A percentile compares a stretch with the other conserved stretches of the same genome.
Conservation (phyloP, 2,329 filamentous ascomycete genomes). For the Pseudocercospora macadamiae region DNA sequence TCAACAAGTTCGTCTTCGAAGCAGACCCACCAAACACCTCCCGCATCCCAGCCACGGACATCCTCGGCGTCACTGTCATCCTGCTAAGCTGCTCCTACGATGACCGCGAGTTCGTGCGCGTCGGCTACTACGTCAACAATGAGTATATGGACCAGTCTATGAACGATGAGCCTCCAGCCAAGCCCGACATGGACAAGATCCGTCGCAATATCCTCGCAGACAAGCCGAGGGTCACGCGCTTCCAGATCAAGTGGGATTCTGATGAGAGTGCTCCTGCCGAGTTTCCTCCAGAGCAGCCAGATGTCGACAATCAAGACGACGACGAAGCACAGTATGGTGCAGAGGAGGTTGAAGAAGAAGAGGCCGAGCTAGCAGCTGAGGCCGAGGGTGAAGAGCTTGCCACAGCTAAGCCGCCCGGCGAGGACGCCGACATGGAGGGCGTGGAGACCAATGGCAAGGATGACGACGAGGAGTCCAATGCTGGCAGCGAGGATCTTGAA, state of each 20-base stretch:
- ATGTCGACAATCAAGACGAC: slow-evolving; percentile 83
- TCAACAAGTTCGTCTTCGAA: slow-evolving; percentile 99
- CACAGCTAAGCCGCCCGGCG: slow-evolving; percentile 35
- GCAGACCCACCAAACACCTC: slow-evolving; percentile 88
- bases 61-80: slow-evolving; percentile 95
- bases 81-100: slow-evolving; percentile 97
- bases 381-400: slow-evolving; percentile 43
- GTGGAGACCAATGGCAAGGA: slow-evolving; percentile 58
- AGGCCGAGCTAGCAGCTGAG: slow-evolving; percentile 48
- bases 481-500: slow-evolving; percentile 58
- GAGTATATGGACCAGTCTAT: slow-evolving; percentile 95
- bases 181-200: slow-evolving; percentile 90
- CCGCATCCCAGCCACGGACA: slow-evolving; percentile 91
- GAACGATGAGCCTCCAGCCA: slow-evolving; percentile 83
- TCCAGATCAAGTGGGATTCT: slow-evolving; percentile 99
- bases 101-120: slow-evolving; percentile 92
- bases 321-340: slow-evolving; percentile 85
- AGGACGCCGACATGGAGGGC: slow-evolving; percentile 77
- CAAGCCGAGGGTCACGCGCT: slow-evolving; percentile 95
- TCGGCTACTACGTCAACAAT: slow-evolving; percentile 99
- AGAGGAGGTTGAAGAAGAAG: slow-evolving; percentile 73
- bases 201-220: slow-evolving; percentile 90
- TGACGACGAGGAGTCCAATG: slow-evolving; percentile 69
- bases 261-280: slow-evolving; percentile 94
- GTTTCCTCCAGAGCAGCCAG: slow-evolving; percentile 95